phyloP scores from a whole-genome alignment of 192 early-diverging fungal species.

The Jimgerdemannia lactiflua region DNA sequence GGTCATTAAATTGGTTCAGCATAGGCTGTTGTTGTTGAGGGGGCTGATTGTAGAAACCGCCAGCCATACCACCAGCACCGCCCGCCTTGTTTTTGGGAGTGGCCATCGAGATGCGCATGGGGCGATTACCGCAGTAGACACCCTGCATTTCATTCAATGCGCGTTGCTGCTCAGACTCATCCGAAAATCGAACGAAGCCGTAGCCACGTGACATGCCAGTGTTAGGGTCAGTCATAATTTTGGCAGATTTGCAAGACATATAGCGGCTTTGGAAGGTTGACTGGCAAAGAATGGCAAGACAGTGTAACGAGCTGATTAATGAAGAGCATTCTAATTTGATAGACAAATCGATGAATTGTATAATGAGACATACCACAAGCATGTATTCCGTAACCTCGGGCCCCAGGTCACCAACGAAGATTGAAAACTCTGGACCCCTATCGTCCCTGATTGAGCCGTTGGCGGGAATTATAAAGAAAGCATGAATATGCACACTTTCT shows the following conservation, averaged over 20 bases:
- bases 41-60: slow-evolving; percentile 44
- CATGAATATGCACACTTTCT: neutral
- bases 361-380: slow-evolving; percentile 58
- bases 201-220: slow-evolving; percentile 86
- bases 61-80: slow-evolving; percentile 73
- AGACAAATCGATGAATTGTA: neutral
- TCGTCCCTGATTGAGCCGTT: slow-evolving; percentile 43
- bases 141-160: slow-evolving; percentile 93
- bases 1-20: slow-evolving; percentile 51
- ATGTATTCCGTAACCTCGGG: slow-evolving; percentile 85
- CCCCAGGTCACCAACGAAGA: slow-evolving; percentile 97
- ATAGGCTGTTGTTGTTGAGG: slow-evolving; percentile 31
- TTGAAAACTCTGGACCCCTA: slow-evolving; percentile 76
- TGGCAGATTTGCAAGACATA: slow-evolving; percentile 83
- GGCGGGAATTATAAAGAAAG: slow-evolving; percentile 2
- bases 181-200: slow-evolving; percentile 92
- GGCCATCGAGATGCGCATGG: slow-evolving; percentile 88
- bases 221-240: slow-evolving; percentile 87
- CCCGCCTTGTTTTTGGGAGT: slow-evolving; percentile 88
- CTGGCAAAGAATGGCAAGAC: slow-evolving; percentile 32
- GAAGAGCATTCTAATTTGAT: too few relatives aligned
- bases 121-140: slow-evolving; percentile 71
- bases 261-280: slow-evolving; percentile 84
- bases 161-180: slow-evolving; percentile 84
- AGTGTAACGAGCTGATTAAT: neutral